Conservation (phyloP, 2,329 filamentous ascomycete species). For the Aureobasidium zeae region DNA sequence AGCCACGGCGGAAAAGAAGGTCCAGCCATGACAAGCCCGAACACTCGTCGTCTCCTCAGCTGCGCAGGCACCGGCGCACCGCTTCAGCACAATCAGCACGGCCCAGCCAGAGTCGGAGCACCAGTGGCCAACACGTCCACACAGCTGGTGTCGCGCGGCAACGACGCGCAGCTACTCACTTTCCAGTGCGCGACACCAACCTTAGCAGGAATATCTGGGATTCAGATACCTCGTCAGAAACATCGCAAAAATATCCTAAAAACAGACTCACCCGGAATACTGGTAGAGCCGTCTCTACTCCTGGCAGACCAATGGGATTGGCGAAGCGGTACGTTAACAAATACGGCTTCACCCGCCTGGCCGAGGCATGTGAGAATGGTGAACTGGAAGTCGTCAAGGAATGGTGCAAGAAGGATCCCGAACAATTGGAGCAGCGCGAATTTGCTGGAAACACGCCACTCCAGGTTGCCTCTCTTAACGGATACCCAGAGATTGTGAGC, state of each 20-base stretch:
- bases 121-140: constrained; percentile 5
- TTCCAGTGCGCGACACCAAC: constrained; percentile 26
- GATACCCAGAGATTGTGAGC: constrained; percentile 76
- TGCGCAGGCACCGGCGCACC: constrained; percentile 52
- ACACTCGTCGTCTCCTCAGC: constrained; percentile 52
- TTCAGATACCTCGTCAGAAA: constrained; percentile 45
- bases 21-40: constrained; percentile 19
- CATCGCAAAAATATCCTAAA: constrained; percentile 51
- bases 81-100: constrained; percentile 54
- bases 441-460: constrained; percentile 95
- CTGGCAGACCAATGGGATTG: constrained; percentile 50
- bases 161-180: constrained; percentile 44
- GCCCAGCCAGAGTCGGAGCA: constrained; percentile 40
- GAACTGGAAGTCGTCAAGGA: constrained; percentile 71
- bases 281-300: constrained; percentile 44
- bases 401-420: constrained; percentile 66
- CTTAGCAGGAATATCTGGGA: constrained; percentile 41
- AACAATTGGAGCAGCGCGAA: constrained; percentile 81
- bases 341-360: constrained; percentile 81
- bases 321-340: constrained; percentile 79
- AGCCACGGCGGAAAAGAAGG: constrained; percentile 14
- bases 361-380: constrained; percentile 80
- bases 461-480: constrained; percentile 84
- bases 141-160: constrained; percentile 19
- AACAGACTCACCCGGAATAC: constrained; percentile 45